phyloP scores from a whole-genome alignment of 768 basidiomycete species.

The Butyriboletus loyo region DNA sequence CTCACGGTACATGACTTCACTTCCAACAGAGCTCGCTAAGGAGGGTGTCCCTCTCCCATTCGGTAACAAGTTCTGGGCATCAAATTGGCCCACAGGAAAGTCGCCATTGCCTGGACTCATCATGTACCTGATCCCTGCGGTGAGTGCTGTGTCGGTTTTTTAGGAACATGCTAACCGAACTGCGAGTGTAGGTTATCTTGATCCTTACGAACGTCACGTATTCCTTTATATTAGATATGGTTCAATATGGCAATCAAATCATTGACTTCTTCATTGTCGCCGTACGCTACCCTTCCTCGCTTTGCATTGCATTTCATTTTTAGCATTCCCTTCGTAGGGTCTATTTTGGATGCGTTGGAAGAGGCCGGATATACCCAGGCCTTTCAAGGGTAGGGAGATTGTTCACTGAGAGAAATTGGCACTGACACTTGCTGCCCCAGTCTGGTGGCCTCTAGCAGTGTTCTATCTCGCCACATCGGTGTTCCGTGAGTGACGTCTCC shows the following conservation, averaged over 20 bases:
- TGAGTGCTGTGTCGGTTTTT: constrained; percentile 14
- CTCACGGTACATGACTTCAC: no score
- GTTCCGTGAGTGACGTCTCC: constrained; percentile 41
- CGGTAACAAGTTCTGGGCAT: constrained; percentile 58
- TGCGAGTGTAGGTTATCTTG: constrained; percentile 42
- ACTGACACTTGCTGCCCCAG: constrained; percentile 22
- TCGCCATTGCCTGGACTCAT: constrained; percentile 56
- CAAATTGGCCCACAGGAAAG: constrained; percentile 58
- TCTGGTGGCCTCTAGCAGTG: constrained; percentile 53
- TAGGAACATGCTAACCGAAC: background rate
- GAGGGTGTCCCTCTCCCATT: constrained; percentile 60
- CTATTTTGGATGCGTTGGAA: constrained; percentile 56
- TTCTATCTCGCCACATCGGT: constrained; percentile 52
- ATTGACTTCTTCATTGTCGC: constrained; percentile 54
- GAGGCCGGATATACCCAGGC: constrained; percentile 43
- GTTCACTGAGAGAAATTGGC: background rate
- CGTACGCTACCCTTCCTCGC: constrained; percentile 31
- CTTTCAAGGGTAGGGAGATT: constrained; percentile 46
- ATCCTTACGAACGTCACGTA: constrained; percentile 52
- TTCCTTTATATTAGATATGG: constrained; percentile 59
- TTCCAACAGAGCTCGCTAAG: constrained; percentile 50
- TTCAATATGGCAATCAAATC: constrained; percentile 48
- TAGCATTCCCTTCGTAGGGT: constrained; percentile 31
- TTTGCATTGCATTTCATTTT: constrained; percentile 26
- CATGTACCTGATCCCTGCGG: constrained; percentile 53